Base-by-base conservation (phyloP, 1,284 basidiomycete genomes). In the Ustilago trichophora region DNA sequence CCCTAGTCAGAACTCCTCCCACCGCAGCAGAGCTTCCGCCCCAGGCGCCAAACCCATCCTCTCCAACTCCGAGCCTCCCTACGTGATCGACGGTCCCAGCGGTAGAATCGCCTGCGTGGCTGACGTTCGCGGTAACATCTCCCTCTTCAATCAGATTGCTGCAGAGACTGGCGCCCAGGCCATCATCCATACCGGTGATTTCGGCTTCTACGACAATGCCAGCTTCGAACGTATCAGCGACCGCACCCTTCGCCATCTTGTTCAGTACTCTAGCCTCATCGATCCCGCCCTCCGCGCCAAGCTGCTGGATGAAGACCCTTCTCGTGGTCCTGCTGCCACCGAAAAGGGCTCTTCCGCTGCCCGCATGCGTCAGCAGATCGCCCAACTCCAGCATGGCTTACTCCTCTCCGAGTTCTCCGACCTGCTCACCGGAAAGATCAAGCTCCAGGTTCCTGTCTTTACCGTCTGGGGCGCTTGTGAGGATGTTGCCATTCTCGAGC, bases 381-480 rank as follows among this genome's bases (percentile, higher is more conserved):
- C 36, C 27, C 72, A 59, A 60, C 63, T 76, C 56, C 57, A 78
- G 78, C 64, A 77, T 76, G 76, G 67, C 8, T 68, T 64, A 3
- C 59, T 73, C 27, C 88, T 98, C 51, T 95, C 93, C 44, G 93
- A 98, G 82, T 97, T 98, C 80, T 93, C 94, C 7, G 87, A 92
- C 37, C 87, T 98, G 11, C 87, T 96, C 46, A 88, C 89, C 5
- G 92, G 93, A 42, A 60, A 59, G 38, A 54, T 79, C 41, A 63
- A 64, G 52, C 66, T 81, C 27, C 49, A 72, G 12, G 79, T 98
- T 4, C 95, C 95, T 29, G 93, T 98, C 22, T 98, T 90, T 84
- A 95, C 94, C 44, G 92, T 98, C 38, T 96, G 92, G 89, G 96
- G 96, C 27, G 91, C 96, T 21, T 97, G 96, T 79, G 96, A 98